Base-by-base conservation (phyloP, 306 rosid genomes). In the Hippophae tibetana region DNA sequence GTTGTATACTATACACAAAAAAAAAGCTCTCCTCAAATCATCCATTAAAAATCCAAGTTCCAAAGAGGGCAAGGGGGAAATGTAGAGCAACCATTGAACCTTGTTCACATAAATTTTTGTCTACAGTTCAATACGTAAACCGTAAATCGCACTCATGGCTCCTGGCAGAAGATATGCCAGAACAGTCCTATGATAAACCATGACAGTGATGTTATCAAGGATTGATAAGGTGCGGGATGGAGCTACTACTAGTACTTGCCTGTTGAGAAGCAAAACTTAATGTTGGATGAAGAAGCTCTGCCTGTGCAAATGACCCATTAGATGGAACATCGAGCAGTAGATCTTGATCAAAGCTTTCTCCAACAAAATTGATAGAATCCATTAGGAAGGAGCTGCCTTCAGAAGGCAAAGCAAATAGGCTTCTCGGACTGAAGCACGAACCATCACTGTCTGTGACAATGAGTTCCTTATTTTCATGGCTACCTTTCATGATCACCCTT, bases 191-290 rank as follows among this genome's bases (percentile, higher is more conserved):
- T 43, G 38, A 52, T 52, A 60, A 23, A 60, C 52, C 60, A 56
- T 52, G 69, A 64, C 52, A 55, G 10, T 23, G n/a, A 66, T 65
- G 59, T 63, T 57, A 69, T 77, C 73, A 87, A 64, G 75, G 78
- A 59, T 64, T 77, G 64, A 53, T 42, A 59, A 70, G 57, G 66
- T 79, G 72, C 38, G 89, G 83, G 76, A 76, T 60, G 26, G 86
- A 84, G 80, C 84, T 84, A 75, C 95, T 86, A 63, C 94, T 81
- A 64, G 87, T 79, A 84, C 99, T 84, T 51, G 95, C 85, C 75
- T 82, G 78, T 50, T 67, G 90, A 61, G 85, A 84, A 60, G 77
- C 88, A 65, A 72, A 79, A 74, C 69, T 77, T 65, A 63, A 41
- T 46, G 77, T 57, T 43, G 94, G 94, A 51, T 56, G 80, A 57